A percentile compares a stretch with the other conserved stretches of the same genome.
These are phyloP conservation scores for Penicillium verrucosum DNA, from an alignment of 2,329 filamentous ascomycete genomes.

Conservation along the genomic window DNA sequence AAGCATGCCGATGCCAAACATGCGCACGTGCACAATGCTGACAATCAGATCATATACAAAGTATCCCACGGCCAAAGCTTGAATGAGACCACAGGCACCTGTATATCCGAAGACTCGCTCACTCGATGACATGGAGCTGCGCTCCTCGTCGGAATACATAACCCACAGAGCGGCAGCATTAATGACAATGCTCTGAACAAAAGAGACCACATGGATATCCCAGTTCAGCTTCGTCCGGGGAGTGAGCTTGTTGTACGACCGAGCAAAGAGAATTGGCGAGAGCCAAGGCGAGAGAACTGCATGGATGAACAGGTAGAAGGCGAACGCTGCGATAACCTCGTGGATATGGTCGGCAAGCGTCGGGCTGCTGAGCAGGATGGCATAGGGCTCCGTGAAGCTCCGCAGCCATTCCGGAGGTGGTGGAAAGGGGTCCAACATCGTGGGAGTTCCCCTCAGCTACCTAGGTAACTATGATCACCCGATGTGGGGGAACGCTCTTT, in stretches of 20 bases:
- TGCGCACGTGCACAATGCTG: slow-evolving; percentile 52
- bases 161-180: slow-evolving; percentile 57
- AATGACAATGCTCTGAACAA: slow-evolving; percentile 59
- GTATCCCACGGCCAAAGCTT: slow-evolving; percentile 61
- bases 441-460: slow-evolving; percentile 14
- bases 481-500: slow-evolving; percentile 16
- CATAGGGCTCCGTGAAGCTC: slow-evolving; percentile 48
- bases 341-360: slow-evolving; percentile 60
- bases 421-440: slow-evolving; percentile 46
- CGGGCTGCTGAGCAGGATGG: slow-evolving; percentile 51
- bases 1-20: slow-evolving; percentile 61
- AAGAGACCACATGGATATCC: slow-evolving; percentile 64
- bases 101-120: slow-evolving; percentile 62
- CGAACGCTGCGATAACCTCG: slow-evolving; percentile 56
- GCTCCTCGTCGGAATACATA: slow-evolving; percentile 55
- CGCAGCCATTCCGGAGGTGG: slow-evolving; percentile 53
- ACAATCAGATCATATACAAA: slow-evolving; percentile 63
- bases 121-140: slow-evolving; percentile 50
- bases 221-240: slow-evolving; percentile 60
- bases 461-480: slow-evolving; percentile 12
- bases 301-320: slow-evolving; percentile 56
- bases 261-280: slow-evolving; percentile 53
- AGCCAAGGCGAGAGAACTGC: slow-evolving; percentile 54
- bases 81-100: slow-evolving; percentile 56
- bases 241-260: slow-evolving; percentile 53